Base-by-base conservation (phyloP, 2,329 filamentous ascomycete genomes). In the Tolypocladium tropicale region DNA sequence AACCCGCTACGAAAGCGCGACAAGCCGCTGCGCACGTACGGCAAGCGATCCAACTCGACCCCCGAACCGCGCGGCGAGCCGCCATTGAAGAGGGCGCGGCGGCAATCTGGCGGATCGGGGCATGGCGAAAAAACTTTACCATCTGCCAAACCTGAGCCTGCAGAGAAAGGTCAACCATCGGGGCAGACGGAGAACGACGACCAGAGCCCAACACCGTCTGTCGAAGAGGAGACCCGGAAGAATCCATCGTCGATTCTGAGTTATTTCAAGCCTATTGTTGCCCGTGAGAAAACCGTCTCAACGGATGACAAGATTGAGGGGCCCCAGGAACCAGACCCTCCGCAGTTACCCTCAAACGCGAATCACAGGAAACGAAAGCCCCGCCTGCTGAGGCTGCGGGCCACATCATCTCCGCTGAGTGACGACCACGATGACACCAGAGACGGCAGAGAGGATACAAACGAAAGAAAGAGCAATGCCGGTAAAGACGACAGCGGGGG, bases 21-120 rank as follows among this genome's bases (percentile, higher is more conserved):
- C 53, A 72, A 70, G 57, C 64, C 68, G 5, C 60, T 74, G 16
- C 68, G 71, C 56, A 76, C 74, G 14, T 76, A 76, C 46, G 71
- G 73, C 48, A 73, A 70, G 58, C 68, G 70, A 36, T 54, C 60
- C 10, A 59, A 61, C 7, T 37, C 66, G 16, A 62, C 61, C 10
- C 56, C 62, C 5, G 66, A 68, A 39, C 48, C 61, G 10, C 58
- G 60, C 37, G 58, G 51, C n/a, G 66, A 70, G 10, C 62, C 65
- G 0, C 58, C 61, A 2, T 11, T 56, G 0, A 72, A 73, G 58
- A 72, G 58, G 48, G 61, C 58, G 21, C 61, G 63, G 7, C 34
- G 58, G 0, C 58, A 56, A 0, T 16, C 54, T n/a, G 57, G 57
- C 3, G 36, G 5, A 2, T 1, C 25, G 9, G 0, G 30, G 3